phyloP scores from a whole-genome alignment of 106 monocot species.

The Dendrobium nobile region DNA sequence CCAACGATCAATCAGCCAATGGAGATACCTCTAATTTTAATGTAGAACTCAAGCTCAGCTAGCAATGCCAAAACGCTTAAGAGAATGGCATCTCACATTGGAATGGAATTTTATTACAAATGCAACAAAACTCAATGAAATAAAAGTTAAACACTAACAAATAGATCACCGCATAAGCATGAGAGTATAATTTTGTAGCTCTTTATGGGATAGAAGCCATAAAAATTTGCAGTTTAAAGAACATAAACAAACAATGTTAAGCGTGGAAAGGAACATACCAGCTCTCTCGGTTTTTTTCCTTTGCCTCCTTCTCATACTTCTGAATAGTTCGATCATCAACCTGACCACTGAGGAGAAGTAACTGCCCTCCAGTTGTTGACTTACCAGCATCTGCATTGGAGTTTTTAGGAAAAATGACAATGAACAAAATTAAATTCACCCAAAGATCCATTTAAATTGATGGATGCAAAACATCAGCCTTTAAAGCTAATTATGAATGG shows the following conservation, averaged over 20 bases:
- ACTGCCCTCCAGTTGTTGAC: conserved; percentile 90
- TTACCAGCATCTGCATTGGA: conserved; percentile 85
- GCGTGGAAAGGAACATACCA: conserved; percentile 37
- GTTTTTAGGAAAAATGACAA: not conserved
- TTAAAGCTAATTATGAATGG: not conserved
- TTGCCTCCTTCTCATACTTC: conserved; percentile 97
- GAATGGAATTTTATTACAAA: not conserved
- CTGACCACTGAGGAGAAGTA: conserved; percentile 95
- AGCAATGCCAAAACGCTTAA: not conserved
- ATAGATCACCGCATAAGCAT: not conserved
- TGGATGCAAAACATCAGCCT: not conserved
- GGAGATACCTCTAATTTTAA: not conserved
- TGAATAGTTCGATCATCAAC: conserved; percentile 98
- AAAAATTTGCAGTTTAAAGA: not conserved
- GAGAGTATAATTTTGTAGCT: not conserved
- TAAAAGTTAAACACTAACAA: not conserved
- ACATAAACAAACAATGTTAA: not conserved
- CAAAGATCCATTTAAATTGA: not conserved
- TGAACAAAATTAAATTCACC: not conserved
- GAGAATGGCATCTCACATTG: not conserved
- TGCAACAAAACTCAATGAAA: not conserved
- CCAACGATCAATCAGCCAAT: not conserved
- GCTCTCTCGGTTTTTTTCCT: conserved; percentile 97
- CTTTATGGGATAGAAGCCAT: not conserved
- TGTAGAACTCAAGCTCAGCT: not conserved